Evolutionary conservation across 2,329 filamentous ascomycete species (phyloP).

Genomic region (Gliomastix tumulicola): DNA sequence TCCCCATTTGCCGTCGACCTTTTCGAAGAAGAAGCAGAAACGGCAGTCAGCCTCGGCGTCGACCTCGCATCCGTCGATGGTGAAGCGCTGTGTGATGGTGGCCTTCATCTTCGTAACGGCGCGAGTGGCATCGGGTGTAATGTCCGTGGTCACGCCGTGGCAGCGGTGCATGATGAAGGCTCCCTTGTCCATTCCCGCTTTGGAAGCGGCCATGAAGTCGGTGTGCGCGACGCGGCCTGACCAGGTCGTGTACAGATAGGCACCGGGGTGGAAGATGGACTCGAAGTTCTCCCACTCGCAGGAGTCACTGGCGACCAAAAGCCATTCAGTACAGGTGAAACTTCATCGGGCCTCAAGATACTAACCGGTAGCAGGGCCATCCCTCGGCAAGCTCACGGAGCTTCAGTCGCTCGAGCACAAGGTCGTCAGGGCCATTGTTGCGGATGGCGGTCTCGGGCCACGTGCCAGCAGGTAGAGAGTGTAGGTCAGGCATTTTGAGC

Average conservation of each 20-base stretch:
- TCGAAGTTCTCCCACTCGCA: conserved; percentile 45
- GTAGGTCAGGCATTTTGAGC: conserved; percentile 2
- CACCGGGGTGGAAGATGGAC: conserved; percentile 40
- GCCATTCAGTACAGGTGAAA: too few relatives aligned
- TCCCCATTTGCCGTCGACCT: conserved; percentile 27
- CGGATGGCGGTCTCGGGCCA: conserved; percentile 29
- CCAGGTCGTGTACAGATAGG: conserved; percentile 44
- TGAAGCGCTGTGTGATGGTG: conserved; percentile 40
- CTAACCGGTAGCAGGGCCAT: conserved; percentile 37
- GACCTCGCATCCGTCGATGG: conserved; percentile 28
- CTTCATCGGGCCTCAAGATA: too few relatives aligned
- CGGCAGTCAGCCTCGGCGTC: conserved; percentile 39
- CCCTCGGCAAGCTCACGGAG: conserved; percentile 40
- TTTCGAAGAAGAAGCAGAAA: conserved; percentile 38
- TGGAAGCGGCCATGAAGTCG: conserved; percentile 29
- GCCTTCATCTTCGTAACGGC: conserved; percentile 44
- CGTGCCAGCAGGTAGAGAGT: conserved; percentile 2
- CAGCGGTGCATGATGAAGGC: conserved; percentile 35
- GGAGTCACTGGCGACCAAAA: conserved; percentile 29
- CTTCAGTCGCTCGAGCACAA: conserved; percentile 36
- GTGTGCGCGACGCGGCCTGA: conserved; percentile 30
- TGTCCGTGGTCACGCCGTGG: conserved; percentile 33
- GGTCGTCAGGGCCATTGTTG: conserved; percentile 37
- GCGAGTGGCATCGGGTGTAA: conserved; percentile 25
- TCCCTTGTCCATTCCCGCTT: conserved; percentile 31